Conservation (phyloP, 495 filamentous ascomycete genomes). For the Aspergillus homomorphus region DNA sequence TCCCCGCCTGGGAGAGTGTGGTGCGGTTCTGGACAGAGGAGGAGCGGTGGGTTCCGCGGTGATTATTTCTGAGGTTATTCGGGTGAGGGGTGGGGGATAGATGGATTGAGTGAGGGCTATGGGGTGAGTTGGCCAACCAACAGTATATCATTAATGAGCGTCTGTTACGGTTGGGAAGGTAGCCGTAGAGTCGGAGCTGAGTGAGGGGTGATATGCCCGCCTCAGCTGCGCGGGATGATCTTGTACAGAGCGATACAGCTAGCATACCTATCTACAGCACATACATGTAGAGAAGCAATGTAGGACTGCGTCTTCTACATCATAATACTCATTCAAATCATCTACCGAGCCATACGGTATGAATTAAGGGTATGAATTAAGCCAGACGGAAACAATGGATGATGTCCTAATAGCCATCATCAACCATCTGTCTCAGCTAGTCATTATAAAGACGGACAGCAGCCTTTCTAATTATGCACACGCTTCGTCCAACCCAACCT, state of each 20-base stretch:
- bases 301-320: no score
- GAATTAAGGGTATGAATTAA: no score
- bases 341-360: no score
- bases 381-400: no score
- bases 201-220: no score
- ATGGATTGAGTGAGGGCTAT: background rate
- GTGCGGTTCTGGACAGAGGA: conserved; percentile 74
- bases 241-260: background rate
- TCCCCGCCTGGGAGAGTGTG: conserved; percentile 70
- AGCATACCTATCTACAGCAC: background rate
- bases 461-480: conserved; percentile 14
- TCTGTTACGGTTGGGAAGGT: no score
- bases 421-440: no score
- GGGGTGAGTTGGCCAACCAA: no score
- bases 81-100: conserved; percentile 7
- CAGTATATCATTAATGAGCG: no score
- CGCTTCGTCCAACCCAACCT: conserved; percentile 2
- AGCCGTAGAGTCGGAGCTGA: no score
- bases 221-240: background rate
- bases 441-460: no score
- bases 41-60: conserved; percentile 37
- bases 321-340: background rate
- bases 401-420: no score
- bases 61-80: background rate
- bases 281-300: background rate